Base-by-base conservation (phyloP, 179 eudicot genomes). In the Vitellaria paradoxa region DNA sequence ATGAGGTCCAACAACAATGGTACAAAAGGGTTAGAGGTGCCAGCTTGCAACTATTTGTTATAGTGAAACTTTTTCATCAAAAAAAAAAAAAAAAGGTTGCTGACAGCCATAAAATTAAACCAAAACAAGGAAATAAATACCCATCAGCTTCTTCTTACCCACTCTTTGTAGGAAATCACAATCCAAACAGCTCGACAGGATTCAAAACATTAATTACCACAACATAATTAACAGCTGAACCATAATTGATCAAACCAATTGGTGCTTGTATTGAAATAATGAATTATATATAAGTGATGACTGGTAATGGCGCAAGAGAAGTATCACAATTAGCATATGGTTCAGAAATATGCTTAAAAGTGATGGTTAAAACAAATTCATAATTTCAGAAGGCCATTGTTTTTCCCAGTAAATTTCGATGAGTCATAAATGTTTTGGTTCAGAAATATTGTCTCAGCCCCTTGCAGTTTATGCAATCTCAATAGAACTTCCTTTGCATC, bases 151-250 rank as follows among this genome's bases (percentile, higher is more conserved):
- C 50, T 42, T 42, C 69, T 13, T 42, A 37, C 2, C 50, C 62
- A 57, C 7, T 57, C 63, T 59, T 59, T 9, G 7, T 18, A 30
- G 37, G 68, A 65, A 15, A 46, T 30, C 2, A 7, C 46, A 65
- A 65, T 65, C 68, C 68, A 65, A 65, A 65, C 47, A 37, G 68
- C 68, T 65, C 14, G 45, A 37, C 68, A 30, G 47, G n/a, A 11
- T 24, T 24, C 45, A 65, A 30, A 65, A 65, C 6, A 30, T 15
- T 30, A 65, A 63, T 63, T 26, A 30, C 47, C 18, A 65, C 7
- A 59, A 59, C 8, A 59, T 18, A 6, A 18, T 18, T 59, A 18
- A 59, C 63, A 59, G 20, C 20, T 65, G 47, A 65, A 65, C 68
- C 15, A 9, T 4, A 5, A 17, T 65, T 37, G 26, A 17, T 10